Conservation (phyloP, 192 early-diverging fungal genomes). For the Funneliformis mosseae region DNA sequence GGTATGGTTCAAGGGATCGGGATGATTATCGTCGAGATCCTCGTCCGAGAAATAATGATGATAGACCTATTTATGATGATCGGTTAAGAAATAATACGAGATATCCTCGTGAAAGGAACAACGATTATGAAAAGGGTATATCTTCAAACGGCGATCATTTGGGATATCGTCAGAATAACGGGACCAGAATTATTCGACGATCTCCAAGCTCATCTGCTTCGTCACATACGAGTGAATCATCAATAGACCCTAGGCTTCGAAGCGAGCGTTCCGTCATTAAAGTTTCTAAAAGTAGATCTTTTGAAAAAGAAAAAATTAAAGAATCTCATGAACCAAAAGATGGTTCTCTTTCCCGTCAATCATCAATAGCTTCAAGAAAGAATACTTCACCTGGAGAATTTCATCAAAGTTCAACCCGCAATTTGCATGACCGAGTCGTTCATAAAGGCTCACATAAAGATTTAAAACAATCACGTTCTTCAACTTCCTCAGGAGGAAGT, state of each 20-base stretch:
- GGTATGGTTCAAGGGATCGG: neutral
- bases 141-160: neutral
- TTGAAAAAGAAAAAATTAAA: neutral
- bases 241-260: neutral
- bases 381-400: neutral
- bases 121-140: neutral
- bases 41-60: conserved; percentile 18
- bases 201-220: neutral
- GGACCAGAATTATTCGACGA: neutral
- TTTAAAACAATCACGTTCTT: neutral
- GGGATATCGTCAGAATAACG: neutral
- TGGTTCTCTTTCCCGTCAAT: neutral
- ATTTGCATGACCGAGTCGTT: neutral
- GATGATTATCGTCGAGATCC: neutral
- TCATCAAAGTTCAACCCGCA: no score
- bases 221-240: neutral
- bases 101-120: neutral
- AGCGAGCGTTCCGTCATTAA: neutral
- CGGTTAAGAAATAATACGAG: neutral
- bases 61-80: conserved; percentile 5
- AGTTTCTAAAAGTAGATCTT: neutral
- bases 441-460: neutral
- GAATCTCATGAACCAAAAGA: neutral
- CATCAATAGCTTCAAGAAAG: neutral
- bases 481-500: neutral